Percentiles rank a stretch among this genome's conserved stretches.
Evolutionary conservation across 2,329 filamentous ascomycete species (phyloP).

Genomic region (Hymenoscyphus scutula): DNA sequence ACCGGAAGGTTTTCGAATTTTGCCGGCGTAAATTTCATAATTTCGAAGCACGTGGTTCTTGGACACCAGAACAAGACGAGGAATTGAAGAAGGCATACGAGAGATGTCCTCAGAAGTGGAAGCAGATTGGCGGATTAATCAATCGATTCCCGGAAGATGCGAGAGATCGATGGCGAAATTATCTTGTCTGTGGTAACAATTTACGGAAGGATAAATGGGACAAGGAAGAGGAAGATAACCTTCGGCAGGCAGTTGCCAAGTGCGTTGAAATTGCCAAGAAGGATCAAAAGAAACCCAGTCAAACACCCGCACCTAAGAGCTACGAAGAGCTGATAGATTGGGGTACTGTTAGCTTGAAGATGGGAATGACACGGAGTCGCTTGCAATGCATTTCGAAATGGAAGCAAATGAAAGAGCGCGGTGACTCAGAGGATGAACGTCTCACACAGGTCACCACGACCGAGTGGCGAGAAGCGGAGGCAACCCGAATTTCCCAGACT

Average conservation of each 20-base stretch:
- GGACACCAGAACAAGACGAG: conserved; percentile 58
- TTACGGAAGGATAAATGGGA: conserved; percentile 56
- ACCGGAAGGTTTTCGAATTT: conserved; percentile 53
- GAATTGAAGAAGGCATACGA: conserved; percentile 48
- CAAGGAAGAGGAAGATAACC: conserved; percentile 52
- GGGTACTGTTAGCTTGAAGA: conserved; percentile 59
- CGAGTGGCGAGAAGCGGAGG: conserved; percentile 45
- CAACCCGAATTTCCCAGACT: conserved; percentile 42
- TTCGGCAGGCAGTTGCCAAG: conserved; percentile 49
- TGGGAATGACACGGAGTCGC: conserved; percentile 60
- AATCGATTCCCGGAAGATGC: conserved; percentile 65
- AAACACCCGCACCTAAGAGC: conserved; percentile 42
- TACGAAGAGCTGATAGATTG: conserved; percentile 59
- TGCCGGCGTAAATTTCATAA: conserved; percentile 65
- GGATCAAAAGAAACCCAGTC: conserved; percentile 25
- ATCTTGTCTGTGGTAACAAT: conserved; percentile 56
- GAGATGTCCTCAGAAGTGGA: conserved; percentile 54
- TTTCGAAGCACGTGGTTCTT: conserved; percentile 57
- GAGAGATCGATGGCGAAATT: conserved; percentile 69
- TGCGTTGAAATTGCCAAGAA: conserved; percentile 49
- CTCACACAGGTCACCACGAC: conserved; percentile 32
- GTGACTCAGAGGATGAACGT: conserved; percentile 25
- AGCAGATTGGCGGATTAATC: conserved; percentile 57
- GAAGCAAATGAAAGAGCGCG: conserved; percentile 46
- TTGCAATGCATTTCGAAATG: conserved; percentile 70